Evolutionary conservation across 768 basidiomycete species (phyloP), one percentile per base, ranked within the genome.

Genomic region (Clavaria fumosa): DNA sequence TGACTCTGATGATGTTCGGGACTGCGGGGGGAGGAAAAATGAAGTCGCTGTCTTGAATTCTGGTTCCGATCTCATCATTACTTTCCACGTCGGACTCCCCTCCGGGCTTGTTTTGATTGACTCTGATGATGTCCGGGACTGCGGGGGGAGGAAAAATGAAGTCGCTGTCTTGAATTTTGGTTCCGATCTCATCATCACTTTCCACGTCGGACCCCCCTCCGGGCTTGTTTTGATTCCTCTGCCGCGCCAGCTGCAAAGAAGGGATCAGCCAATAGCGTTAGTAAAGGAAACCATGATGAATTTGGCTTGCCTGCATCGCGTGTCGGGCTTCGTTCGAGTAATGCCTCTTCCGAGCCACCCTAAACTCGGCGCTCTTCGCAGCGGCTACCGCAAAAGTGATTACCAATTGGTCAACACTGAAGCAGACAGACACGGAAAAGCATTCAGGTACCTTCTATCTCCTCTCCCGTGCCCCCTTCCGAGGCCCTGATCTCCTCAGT

Each of bases 261-360:
- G 35, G 5, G 30, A 33, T 47, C 41, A 41, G 21, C 19, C 24
- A 41, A 43, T 40, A 28, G 14, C 14, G 26, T 9, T 9, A 38
- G 31, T 20, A 19, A 35, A 27, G n/a, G 36, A 41, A 39, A n/a
- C 5, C 17, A 24, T 9, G 23, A 3, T 12, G 19, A 34, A 44
- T 14, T 31, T n/a, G 34, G 34, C 55, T 32, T 56, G 79, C 84
- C 74, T 88, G 88, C 86, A 90, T 88, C 12, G 84, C 86, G 52
- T 88, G 81, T 1, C n/a, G n/a, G n/a, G 82, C 86, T 52, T 90
- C 86, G 35, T 89, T 88, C 4, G 84, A 86, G 48, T 89, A 89
- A 50, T 89, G 86, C 39, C 81, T 66, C 38, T 79, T 81, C 17
- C 85, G 69, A 17, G 83, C 84, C 45, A 72, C 70, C 22, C 86